Percentiles rank a stretch among this genome's conserved stretches.
These are phyloP conservation scores for Leccinum fuscescens DNA, from an alignment of 1,284 basidiomycete genomes.

Conservation along the genomic window DNA sequence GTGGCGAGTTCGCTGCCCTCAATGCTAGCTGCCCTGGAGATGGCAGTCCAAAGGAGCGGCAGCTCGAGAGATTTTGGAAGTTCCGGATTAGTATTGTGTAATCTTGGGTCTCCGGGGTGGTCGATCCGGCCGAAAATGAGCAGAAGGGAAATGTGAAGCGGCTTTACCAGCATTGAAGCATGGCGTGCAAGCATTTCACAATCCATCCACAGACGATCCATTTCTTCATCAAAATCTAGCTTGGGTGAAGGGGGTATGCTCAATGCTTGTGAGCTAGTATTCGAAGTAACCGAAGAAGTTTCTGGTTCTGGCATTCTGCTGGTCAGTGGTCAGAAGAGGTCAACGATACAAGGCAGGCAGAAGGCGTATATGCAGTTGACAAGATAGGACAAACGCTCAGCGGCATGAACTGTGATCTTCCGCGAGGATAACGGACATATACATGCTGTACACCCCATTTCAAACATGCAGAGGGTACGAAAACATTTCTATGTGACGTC, in stretches of 20 bases:
- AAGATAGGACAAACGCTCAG: not conserved
- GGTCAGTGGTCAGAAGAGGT: not conserved
- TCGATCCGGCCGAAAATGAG: not conserved
- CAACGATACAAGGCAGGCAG: not conserved
- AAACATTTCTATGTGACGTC: too few relatives aligned
- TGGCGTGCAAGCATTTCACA: not conserved
- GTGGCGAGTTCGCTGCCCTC: not conserved
- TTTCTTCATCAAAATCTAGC: not conserved
- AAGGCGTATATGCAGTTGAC: not conserved
- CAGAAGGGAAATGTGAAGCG: not conserved
- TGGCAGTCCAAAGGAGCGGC: not conserved
- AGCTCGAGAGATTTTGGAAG: not conserved
- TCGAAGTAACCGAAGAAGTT: not conserved
- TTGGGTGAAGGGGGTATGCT: not conserved
- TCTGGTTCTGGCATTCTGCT: not conserved
- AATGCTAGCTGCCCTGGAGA: not conserved
- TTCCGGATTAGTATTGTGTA: not conserved
- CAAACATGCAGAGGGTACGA: too few relatives aligned
- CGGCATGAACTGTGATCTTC: too few relatives aligned
- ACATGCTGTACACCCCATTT: too few relatives aligned
- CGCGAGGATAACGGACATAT: too few relatives aligned
- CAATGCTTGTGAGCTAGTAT: not conserved
- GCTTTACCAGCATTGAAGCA: not conserved
- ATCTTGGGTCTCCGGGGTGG: not conserved
- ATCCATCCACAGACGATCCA: not conserved